Evolutionary conservation across 2,329 filamentous ascomycete genomes (phyloP).

Genomic region (Penicillium nordicum): DNA sequence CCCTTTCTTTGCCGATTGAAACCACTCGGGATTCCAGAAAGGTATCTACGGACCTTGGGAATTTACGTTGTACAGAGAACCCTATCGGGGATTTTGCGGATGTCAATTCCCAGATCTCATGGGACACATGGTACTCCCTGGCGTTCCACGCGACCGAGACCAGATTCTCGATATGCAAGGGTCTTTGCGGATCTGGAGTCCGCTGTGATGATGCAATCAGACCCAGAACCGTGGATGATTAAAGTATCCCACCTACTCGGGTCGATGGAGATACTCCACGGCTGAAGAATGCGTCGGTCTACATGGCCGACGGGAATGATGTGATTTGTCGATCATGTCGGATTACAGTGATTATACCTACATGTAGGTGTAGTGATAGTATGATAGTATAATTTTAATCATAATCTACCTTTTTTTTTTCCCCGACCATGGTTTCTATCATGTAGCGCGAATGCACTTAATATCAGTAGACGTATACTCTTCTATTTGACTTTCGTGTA

Average conservation of each 20-base stretch:
- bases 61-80: neutral
- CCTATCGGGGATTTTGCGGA: neutral
- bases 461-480: neutral
- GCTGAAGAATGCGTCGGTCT: neutral
- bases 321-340: neutral
- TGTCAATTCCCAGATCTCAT: neutral
- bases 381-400: neutral
- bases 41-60: neutral
- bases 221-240: neutral
- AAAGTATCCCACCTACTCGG: neutral
- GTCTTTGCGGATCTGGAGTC: neutral
- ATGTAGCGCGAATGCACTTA: neutral
- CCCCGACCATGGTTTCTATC: neutral
- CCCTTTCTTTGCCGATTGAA: neutral
- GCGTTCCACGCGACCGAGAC: constrained; percentile 6
- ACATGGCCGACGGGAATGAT: neutral
- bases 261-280: neutral
- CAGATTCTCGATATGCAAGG: constrained; percentile 4
- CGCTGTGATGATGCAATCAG: constrained; percentile 2
- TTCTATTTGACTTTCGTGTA: neutral
- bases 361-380: neutral
- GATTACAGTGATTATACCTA: neutral
- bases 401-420: neutral
- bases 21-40: neutral
- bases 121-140: neutral